Evolutionary conservation across 225 moss, liverwort and hornwort species (phyloP), one percentile per base, ranked within the genome.

Genomic region (Pleurozium schreberi): DNA sequence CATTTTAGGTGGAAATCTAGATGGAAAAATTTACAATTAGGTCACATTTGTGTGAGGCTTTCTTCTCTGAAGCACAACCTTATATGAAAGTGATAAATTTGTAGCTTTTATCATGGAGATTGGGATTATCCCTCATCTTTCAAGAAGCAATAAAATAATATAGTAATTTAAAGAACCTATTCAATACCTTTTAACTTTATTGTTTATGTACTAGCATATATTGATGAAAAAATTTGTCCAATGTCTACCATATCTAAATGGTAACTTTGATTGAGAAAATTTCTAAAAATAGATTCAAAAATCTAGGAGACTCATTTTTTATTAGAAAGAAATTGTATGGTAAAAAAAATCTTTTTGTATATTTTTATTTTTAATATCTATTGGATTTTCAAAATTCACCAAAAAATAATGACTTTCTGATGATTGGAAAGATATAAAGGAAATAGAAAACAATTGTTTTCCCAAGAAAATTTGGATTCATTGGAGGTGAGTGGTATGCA

Each of bases 71-170:
- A 6, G 45, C 17, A 10, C 15, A 70, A 70, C 12, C 26, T 43
- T 27, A 16, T 0, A 18, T 3, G 0, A 70, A 25, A 70, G 4
- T 2, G 0, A 2, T 43, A 71, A 71, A 27, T 28, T 5, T 70
- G 0, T 27, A 71, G 43, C 43, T 43, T 43, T 27, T 27, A 3
- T 71, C 28, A 71, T 71, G 9, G 28, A 27, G 1, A 2, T n/a
- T n/a, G n/a, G 2, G 71, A 42, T 3, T 42, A 42, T 70, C 8
- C 14, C 2, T 40, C 13, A 69, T 40, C 18, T 11, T 36, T 40
- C 3, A 17, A 11, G n/a, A 23, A 68, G 23, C 2, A n/a, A 22
- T 23, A 23, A 21, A n/a, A n/a, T n/a, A n/a, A 40, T 23, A 20
- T 40, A 69, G 6, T 40, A 40, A 38, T 3, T 33, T 33, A 9